Evolutionary conservation across 1,284 basidiomycete genomes (phyloP), one percentile per base, ranked within the genome.

Genomic region (Rhodotorula sp.): DNA sequence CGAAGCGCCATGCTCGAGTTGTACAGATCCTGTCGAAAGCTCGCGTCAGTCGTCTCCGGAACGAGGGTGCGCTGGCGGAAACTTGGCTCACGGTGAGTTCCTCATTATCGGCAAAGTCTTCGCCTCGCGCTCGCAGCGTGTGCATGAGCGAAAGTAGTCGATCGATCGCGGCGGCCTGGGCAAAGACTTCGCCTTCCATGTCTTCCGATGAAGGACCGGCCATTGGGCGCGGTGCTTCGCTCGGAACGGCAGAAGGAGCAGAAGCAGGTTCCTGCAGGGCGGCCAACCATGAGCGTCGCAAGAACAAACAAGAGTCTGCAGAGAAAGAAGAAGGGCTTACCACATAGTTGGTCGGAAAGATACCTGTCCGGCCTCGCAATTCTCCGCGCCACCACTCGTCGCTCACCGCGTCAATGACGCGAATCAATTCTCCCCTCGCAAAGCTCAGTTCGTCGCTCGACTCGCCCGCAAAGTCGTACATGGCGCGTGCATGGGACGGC

Each of bases 271-370:
- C 62, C 62, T 62, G 42, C 2, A 6, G 7, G 1, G 83, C 0
- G 90, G 91, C 0, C 90, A 91, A 72, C 96, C 93, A 0, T 44
- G n/a, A 20, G 20, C 29, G 30, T 2, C 15, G 17, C 29, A 26
- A 22, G 98, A 83, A 30, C 33, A n/a, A 8, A 29, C 5, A 5
- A 7, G 55, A 22, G 24, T 22, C 6, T 0, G 17, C 58, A 44
- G 46, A 20, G 51, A 49, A 51, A 33, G 42, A 72, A 64, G 29
- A 20, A 71, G 44, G 18, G 84, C 89, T 42, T 77, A 91, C 91
- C 75, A 99, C 93, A 82, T 98, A 98, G 79, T 96, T 98, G 53
- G 97, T 92, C 0, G 96, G 95, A 81, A 99, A 99, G 71, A 99
- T 99, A 20, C 96, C 96, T 70, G 91, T 85, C 1, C 95, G 94